Percentiles rank a stretch among this genome's conserved stretches.
These are phyloP conservation scores for Wickerhamomyces chaumierensis DNA, from an alignment of 805 yeast genomes.

Conservation along the genomic window DNA sequence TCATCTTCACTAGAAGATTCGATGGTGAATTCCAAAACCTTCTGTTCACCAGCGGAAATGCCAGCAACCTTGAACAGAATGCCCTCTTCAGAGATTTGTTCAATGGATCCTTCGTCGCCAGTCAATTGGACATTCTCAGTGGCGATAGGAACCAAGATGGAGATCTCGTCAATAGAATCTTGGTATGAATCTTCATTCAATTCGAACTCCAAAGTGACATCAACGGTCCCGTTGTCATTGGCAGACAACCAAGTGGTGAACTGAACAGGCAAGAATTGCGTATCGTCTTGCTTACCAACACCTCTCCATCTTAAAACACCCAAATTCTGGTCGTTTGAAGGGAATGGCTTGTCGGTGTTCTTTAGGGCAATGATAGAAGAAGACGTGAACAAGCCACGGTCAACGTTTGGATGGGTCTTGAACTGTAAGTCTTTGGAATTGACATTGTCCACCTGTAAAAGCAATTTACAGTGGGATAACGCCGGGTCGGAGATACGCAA, in stretches of 20 bases:
- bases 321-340: conserved; percentile 79
- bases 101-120: conserved; percentile 43
- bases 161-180: conserved; percentile 40
- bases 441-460: conserved; percentile 24
- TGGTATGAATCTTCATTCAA: conserved; percentile 35
- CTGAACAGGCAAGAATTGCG: conserved; percentile 46
- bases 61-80: conserved; percentile 51
- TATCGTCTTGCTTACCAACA: conserved; percentile 49
- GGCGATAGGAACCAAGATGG: conserved; percentile 56
- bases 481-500: conserved; percentile 73
- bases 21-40: conserved; percentile 70
- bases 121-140: conserved; percentile 41
- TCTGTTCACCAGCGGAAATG: conserved; percentile 43
- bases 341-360: conserved; percentile 73
- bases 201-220: conserved; percentile 86
- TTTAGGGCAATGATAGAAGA: conserved; percentile 57
- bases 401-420: conserved; percentile 96
- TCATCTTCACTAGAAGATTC: conserved; percentile 65
- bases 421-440: conserved; percentile 49
- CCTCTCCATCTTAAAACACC: conserved; percentile 93
- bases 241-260: conserved; percentile 80
- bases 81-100: conserved; percentile 57
- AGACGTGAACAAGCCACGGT: conserved; percentile 54
- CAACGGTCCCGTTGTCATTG: conserved; percentile 41
- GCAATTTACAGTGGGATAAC: conserved; percentile 54